Evolutionary conservation across 306 rosid genomes (phyloP).

Genomic region (Acacia confusa): DNA sequence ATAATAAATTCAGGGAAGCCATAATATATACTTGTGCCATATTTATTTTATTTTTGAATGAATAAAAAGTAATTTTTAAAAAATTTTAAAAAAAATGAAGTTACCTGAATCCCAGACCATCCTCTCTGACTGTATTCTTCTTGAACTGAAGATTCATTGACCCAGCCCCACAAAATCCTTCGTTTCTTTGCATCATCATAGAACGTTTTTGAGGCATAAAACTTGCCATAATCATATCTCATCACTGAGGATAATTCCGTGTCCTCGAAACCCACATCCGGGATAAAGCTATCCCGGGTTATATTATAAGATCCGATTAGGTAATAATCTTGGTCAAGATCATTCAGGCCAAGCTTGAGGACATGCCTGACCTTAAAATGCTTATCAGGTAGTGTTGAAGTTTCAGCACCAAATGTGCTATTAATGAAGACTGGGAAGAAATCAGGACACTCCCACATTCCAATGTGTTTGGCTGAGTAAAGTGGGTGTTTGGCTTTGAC

Average conservation of each 20-base stretch:
- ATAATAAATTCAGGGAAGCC: background rate
- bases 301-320: conserved; percentile 43
- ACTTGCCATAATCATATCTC: conserved; percentile 56
- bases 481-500: conserved; percentile 34
- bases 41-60: too few relatives aligned
- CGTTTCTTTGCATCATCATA: conserved; percentile 44
- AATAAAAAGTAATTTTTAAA: too few relatives aligned
- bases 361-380: conserved; percentile 37
- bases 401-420: conserved; percentile 27
- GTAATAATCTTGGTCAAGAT: conserved; percentile 36
- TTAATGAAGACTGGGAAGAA: conserved; percentile 44
- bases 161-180: conserved; percentile 59
- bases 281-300: conserved; percentile 34
- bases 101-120: conserved; percentile 68
- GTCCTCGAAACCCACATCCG: conserved; percentile 30
- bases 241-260: background rate
- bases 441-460: conserved; percentile 64
- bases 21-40: background rate
- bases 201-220: conserved; percentile 58
- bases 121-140: conserved; percentile 42
- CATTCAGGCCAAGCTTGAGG: conserved; percentile 45
- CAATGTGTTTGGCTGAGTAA: conserved; percentile 31
- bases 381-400: conserved; percentile 7
- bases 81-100: too few relatives aligned
- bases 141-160: conserved; percentile 35